Evolutionary conservation across 139 green algal genomes (phyloP).

Genomic region (Nannochloris sp.): DNA sequence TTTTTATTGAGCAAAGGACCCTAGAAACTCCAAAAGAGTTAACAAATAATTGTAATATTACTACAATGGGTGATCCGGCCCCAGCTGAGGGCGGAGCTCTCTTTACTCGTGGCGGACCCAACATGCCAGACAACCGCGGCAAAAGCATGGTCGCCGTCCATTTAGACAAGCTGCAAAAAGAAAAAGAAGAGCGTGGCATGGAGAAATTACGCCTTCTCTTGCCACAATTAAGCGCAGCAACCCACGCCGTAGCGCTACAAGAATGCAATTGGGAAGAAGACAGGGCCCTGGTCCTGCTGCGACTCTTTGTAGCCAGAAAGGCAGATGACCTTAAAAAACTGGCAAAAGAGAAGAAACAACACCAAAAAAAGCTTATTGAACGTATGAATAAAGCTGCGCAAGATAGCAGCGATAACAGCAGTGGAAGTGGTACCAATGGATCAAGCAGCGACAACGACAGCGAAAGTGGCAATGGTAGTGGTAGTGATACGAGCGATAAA

Average conservation of each 20-base stretch:
- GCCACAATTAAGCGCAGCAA: conserved; percentile 53
- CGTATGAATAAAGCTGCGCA: conserved; percentile 2
- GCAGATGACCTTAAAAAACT: conserved; percentile 11
- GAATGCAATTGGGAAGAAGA: conserved; percentile 61
- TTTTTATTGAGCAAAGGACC: too few species aligned
- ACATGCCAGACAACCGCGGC: conserved; percentile 29
- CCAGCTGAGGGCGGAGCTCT: conserved; percentile 3
- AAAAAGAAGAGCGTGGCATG: conserved; percentile 61
- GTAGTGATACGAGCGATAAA: neutral
- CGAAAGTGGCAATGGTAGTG: neutral
- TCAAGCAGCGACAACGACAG: neutral
- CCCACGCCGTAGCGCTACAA: conserved; percentile 49
- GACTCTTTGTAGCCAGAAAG: conserved; percentile 11
- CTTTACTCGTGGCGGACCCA: conserved; percentile 35
- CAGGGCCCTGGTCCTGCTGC: conserved; percentile 47
- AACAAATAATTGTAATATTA: too few species aligned
- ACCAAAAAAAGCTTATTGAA: neutral
- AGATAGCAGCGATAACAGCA: neutral
- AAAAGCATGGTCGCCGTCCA: conserved; percentile 44
- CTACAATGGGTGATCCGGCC: too few species aligned
- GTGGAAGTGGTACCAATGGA: neutral
- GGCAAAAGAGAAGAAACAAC: conserved; percentile 13
- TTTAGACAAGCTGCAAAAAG: conserved; percentile 57
- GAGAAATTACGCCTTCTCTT: conserved; percentile 48
- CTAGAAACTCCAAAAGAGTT: too few species aligned